Percentiles rank a stretch among this genome's conserved stretches.
phyloP scores from a whole-genome alignment of 306 rosid species.

The Prunus mira region DNA sequence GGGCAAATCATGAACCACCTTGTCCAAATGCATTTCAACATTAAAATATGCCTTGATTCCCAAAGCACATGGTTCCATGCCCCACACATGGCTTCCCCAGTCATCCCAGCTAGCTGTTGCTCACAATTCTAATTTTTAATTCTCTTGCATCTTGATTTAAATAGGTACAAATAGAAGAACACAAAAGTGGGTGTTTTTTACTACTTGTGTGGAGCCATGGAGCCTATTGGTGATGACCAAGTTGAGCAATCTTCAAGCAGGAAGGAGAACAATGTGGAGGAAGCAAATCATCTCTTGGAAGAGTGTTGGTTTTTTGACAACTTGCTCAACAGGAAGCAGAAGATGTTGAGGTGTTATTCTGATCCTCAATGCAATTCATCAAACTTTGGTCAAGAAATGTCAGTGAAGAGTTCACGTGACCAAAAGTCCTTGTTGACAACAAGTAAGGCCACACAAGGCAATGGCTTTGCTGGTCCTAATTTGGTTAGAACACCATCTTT shows the following conservation, averaged over 20 bases:
- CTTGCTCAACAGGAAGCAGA: slow-evolving; percentile 47
- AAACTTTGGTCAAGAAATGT: slow-evolving; percentile 28
- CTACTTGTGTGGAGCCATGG: slow-evolving; percentile 42
- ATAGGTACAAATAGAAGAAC: neutral
- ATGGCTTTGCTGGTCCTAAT: slow-evolving; percentile 14
- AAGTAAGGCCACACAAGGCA: slow-evolving; percentile 1
- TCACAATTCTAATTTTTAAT: slow-evolving; percentile 18
- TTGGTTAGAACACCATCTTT: slow-evolving; percentile 51
- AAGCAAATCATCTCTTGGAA: slow-evolving; percentile 69
- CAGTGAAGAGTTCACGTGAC: neutral
- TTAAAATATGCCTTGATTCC: slow-evolving; percentile 24
- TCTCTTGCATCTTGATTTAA: neutral
- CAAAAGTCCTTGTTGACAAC: too few species aligned
- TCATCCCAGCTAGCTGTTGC: slow-evolving; percentile 17
- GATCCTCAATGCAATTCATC: slow-evolving; percentile 56
- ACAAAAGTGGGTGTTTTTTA: slow-evolving; percentile 1
- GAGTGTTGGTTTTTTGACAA: slow-evolving; percentile 79
- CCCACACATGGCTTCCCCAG: slow-evolving; percentile 51
- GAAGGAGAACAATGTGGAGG: slow-evolving; percentile 32
- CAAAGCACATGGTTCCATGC: slow-evolving; percentile 40
- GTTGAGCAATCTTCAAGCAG: slow-evolving; percentile 33
- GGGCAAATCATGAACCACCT: slow-evolving; percentile 19
- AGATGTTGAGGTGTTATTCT: slow-evolving; percentile 55
- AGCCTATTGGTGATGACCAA: slow-evolving; percentile 17
- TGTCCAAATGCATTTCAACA: neutral